A percentile compares a stretch with the other conserved stretches of the same genome.
Evolutionary conservation across 2,329 filamentous ascomycete genomes (phyloP).

Genomic region (Cordyceps pruinosa): DNA sequence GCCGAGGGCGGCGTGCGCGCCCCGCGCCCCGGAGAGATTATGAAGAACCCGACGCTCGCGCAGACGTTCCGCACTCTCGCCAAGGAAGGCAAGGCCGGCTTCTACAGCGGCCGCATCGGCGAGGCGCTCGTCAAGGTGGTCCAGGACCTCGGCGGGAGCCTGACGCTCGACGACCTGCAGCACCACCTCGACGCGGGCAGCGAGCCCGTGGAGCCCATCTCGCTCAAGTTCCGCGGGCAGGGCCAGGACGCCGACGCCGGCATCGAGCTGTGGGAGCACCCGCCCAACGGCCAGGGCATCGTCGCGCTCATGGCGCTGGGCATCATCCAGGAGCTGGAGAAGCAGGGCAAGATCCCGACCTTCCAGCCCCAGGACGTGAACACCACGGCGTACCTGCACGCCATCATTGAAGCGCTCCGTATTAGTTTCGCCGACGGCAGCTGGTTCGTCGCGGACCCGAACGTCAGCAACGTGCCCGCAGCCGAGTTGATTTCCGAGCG

Average conservation of each 20-base stretch:
- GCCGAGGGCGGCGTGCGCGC: conserved; percentile 64
- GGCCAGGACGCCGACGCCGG: conserved; percentile 29
- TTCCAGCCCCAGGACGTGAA: conserved; percentile 74
- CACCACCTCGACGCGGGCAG: conserved; percentile 62
- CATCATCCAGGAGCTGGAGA: conserved; percentile 81
- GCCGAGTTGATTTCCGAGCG: conserved; percentile 60
- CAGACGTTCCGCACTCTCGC: conserved; percentile 75
- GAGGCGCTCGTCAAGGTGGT: conserved; percentile 75
- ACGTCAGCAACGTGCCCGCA: conserved; percentile 61
- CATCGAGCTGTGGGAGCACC: conserved; percentile 91
- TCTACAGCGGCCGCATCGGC: conserved; percentile 81
- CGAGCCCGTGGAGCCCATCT: conserved; percentile 80
- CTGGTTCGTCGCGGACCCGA: conserved; percentile 87
- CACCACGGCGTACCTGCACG: conserved; percentile 72
- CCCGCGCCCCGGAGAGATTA: conserved; percentile 75
- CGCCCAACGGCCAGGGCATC: conserved; percentile 92
- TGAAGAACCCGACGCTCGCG: conserved; percentile 77
- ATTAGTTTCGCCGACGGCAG: conserved; percentile 84
- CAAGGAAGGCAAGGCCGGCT: conserved; percentile 77
- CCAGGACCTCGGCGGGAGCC: conserved; percentile 64
- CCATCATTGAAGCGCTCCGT: conserved; percentile 77
- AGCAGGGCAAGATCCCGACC: conserved; percentile 62
- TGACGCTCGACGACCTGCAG: conserved; percentile 73
- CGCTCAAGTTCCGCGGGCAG: conserved; percentile 68
- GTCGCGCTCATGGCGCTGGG: conserved; percentile 91